A percentile compares a stretch with the other conserved stretches of the same genome.
These are phyloP conservation scores for Gastrolobium bilobum DNA, from an alignment of 306 rosid genomes.

Conservation along the genomic window DNA sequence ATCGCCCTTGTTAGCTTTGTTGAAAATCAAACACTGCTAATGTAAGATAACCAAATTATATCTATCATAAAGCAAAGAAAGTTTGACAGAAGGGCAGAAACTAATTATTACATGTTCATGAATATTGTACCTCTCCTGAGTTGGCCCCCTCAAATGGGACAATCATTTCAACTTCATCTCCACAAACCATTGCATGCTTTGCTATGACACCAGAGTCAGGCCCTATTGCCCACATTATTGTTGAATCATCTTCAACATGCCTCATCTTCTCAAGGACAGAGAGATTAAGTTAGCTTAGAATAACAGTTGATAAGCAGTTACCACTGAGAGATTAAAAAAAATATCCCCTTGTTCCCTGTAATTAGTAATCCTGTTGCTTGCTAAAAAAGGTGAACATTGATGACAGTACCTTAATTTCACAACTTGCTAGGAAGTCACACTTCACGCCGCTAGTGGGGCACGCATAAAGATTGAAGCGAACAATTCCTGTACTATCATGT, in stretches of 20 bases:
- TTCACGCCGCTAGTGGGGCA: constrained; percentile 65
- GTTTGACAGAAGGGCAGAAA: constrained; percentile 2
- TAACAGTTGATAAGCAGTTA: constrained; percentile 25
- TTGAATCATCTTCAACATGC: constrained; percentile 82
- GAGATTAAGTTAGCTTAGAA: constrained; percentile 42
- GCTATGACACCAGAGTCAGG: constrained; percentile 72
- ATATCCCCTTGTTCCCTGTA: neutral
- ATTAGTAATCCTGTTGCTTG: constrained; percentile 19
- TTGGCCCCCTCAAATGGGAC: constrained; percentile 80
- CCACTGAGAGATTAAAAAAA: constrained; percentile 17
- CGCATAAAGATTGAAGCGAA: constrained; percentile 76
- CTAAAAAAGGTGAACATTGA: constrained; percentile 23
- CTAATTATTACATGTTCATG: neutral
- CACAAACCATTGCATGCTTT: constrained; percentile 63
- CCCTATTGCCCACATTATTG: constrained; percentile 87
- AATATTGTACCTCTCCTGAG: constrained; percentile 73
- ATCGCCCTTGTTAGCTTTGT: neutral
- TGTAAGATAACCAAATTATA: constrained; percentile 7
- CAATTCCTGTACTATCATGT: constrained; percentile 70
- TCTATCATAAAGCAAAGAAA: constrained; percentile 37
- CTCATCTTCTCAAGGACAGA: constrained; percentile 63
- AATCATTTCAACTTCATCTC: constrained; percentile 78
- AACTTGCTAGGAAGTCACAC: constrained; percentile 73
- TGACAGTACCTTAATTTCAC: constrained; percentile 82
- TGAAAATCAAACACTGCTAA: neutral